Percentiles rank a stretch among this genome's conserved stretches.
phyloP scores from a whole-genome alignment of 140 eudicot genomes.

The Ambrosia hybrid region DNA sequence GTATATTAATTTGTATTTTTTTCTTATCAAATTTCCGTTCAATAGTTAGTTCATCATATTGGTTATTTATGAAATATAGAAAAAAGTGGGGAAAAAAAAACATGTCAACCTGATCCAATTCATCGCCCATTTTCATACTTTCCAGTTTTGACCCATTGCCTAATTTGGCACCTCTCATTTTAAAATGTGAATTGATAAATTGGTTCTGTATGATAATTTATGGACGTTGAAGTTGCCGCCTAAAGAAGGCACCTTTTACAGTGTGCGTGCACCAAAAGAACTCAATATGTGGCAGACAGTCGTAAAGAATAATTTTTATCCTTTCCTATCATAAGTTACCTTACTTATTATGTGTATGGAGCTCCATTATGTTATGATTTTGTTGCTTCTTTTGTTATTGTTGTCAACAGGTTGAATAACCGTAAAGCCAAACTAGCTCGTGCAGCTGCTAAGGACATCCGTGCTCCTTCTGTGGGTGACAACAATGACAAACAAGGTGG shows the following conservation, averaged over 20 bases:
- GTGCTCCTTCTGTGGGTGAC: conserved; percentile 46
- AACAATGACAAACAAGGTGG: conserved; percentile 12
- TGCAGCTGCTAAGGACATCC: conserved; percentile 70
- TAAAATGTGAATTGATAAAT: neutral
- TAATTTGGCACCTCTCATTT: neutral
- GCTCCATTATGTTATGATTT: neutral
- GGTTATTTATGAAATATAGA: neutral
- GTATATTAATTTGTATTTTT: too few relatives aligned
- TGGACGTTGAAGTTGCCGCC: too few relatives aligned
- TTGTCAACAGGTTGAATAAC: conserved; percentile 71
- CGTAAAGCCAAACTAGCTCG: conserved; percentile 90
- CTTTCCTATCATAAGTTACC: neutral
- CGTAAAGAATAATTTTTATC: neutral
- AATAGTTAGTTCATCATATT: too few relatives aligned
- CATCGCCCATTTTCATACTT: neutral
- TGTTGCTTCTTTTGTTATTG: neutral
- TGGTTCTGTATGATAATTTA: neutral
- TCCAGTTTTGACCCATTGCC: neutral
- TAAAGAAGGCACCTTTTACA: neutral
- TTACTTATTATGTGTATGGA: neutral
- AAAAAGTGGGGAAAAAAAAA: neutral
- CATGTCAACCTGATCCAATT: too few relatives aligned
- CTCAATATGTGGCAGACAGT: neutral
- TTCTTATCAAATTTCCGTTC: too few relatives aligned
- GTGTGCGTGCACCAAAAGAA: neutral